Evolutionary conservation across 2,329 filamentous ascomycete genomes (phyloP).

Genomic region (Phoma sp.): DNA sequence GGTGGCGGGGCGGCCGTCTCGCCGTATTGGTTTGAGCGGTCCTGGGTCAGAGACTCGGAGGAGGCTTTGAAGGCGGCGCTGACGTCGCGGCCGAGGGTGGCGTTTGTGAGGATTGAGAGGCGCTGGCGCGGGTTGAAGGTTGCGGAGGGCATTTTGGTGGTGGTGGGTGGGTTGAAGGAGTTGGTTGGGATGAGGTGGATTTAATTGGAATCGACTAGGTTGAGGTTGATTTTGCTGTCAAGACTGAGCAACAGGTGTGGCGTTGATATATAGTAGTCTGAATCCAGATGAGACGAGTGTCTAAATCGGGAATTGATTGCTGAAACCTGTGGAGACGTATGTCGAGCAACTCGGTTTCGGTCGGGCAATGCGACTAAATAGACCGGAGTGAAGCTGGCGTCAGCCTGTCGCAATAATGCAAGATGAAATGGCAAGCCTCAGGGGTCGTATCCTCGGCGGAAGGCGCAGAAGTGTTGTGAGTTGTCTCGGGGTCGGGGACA

Average conservation of each 20-base stretch:
- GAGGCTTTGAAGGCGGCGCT: conserved; percentile 50
- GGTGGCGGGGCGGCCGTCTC: conserved; percentile 51
- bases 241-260: background rate
- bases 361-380: conserved; percentile 31
- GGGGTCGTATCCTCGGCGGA: conserved; percentile 16
- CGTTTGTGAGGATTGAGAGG: conserved; percentile 51
- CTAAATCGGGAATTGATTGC: background rate
- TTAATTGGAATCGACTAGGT: background rate
- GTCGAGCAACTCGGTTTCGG: conserved; percentile 9
- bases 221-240: background rate
- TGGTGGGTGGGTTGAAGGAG: background rate
- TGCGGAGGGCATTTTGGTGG: conserved; percentile 38
- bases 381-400: conserved; percentile 2
- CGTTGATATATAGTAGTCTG: background rate
- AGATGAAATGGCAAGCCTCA: conserved; percentile 25
- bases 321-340: conserved; percentile 6
- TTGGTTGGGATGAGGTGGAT: background rate
- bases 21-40: conserved; percentile 37
- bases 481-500: conserved; percentile 40
- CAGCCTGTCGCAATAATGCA: conserved; percentile 15
- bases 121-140: conserved; percentile 47
- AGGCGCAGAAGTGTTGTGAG: conserved; percentile 35
- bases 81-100: conserved; percentile 50
- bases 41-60: conserved; percentile 25
- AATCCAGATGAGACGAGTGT: background rate